phyloP scores from a whole-genome alignment of 345 rosid species.

The Salix suchowensis region DNA sequence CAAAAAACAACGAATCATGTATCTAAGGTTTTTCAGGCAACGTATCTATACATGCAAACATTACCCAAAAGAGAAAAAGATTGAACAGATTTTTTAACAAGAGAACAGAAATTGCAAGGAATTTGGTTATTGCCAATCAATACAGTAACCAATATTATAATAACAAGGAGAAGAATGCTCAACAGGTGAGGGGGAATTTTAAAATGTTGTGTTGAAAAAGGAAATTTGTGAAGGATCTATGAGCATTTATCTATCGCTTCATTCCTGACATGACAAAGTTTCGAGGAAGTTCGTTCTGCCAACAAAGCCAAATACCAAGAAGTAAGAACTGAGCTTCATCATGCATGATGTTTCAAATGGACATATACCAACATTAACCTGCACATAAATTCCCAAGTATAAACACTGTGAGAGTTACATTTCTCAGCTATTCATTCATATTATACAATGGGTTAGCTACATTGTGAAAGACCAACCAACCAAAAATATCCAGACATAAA shows the following conservation, averaged over 20 bases:
- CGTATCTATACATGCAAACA: background rate
- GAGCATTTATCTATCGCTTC: too few species aligned
- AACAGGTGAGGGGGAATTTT: too few species aligned
- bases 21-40: background rate
- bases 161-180: background rate
- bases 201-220: too few species aligned
- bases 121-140: background rate
- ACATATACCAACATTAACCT: background rate
- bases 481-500: background rate
- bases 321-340: too few species aligned
- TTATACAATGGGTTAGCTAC: background rate
- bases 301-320: background rate
- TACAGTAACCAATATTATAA: background rate
- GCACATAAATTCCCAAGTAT: background rate
- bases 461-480: background rate
- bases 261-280: background rate
- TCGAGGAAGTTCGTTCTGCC: background rate
- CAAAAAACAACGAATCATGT: background rate
- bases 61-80: background rate
- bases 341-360: too few species aligned
- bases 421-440: background rate
- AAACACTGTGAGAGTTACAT: background rate
- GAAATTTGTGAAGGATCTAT: too few species aligned
- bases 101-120: background rate
- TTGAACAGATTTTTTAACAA: background rate